Percentiles rank a stretch among this genome's conserved stretches.
phyloP scores from a whole-genome alignment of 768 basidiomycete genomes.

The Boletales sp. region DNA sequence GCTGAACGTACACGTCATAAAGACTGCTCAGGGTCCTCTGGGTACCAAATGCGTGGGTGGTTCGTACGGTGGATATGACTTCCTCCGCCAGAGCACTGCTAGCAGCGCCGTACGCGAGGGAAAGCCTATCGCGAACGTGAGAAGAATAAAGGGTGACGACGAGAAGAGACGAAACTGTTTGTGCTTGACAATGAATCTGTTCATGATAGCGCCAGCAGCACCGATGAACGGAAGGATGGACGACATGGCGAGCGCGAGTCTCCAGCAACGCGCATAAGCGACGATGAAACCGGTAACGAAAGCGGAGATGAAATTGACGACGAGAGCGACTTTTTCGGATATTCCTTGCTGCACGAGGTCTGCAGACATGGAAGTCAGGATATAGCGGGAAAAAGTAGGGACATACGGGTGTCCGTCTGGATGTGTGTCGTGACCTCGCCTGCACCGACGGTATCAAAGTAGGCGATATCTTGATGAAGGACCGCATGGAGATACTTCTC shows the following conservation, averaged over 20 bases:
- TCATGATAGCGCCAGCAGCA: slow-evolving; percentile 70
- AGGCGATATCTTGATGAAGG: slow-evolving; percentile 84
- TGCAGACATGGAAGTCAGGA: slow-evolving; percentile 18
- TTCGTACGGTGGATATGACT: slow-evolving; percentile 88
- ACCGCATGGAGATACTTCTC: slow-evolving; percentile 79
- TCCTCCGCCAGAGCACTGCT: slow-evolving; percentile 88
- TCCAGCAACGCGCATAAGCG: slow-evolving; percentile 70
- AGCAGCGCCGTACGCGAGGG: slow-evolving; percentile 72
- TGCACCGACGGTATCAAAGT: slow-evolving; percentile 87
- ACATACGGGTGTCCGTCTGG: slow-evolving; percentile 79
- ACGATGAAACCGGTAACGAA: slow-evolving; percentile 81
- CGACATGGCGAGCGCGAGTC: slow-evolving; percentile 78
- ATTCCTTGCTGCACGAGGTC: slow-evolving; percentile 92
- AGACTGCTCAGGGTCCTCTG: slow-evolving; percentile 58
- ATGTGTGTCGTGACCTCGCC: slow-evolving; percentile 94
- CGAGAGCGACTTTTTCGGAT: slow-evolving; percentile 81
- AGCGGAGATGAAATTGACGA: slow-evolving; percentile 58
- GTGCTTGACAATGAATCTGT: slow-evolving; percentile 57
- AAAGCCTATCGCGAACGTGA: slow-evolving; percentile 38
- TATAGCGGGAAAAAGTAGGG: not conserved
- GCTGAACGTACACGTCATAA: slow-evolving; percentile 61
- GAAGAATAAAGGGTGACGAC: not conserved
- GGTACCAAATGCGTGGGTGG: slow-evolving; percentile 88
- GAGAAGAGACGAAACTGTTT: slow-evolving; percentile 53
- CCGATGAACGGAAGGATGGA: slow-evolving; percentile 83